phyloP scores from a whole-genome alignment of 768 basidiomycete genomes.

The Mycena belliarum region DNA sequence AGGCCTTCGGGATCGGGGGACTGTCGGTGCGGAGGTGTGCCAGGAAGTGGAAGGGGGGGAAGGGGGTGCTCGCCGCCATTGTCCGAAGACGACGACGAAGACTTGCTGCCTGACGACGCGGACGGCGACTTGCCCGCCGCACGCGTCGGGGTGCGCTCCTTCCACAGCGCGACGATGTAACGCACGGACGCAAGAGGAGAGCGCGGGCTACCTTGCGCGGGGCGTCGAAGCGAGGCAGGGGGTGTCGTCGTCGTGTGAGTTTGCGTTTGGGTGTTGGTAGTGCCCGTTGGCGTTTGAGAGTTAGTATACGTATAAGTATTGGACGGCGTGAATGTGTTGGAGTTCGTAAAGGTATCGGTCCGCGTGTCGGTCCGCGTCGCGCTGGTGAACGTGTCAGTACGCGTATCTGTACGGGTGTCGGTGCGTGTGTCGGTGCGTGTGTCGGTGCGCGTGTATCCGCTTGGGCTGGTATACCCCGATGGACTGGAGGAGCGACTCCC shows the following conservation, averaged over 20 bases:
- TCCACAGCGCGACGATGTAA: conserved; percentile 81
- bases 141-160: conserved; percentile 63
- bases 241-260: conserved; percentile 51
- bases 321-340: conserved; percentile 30
- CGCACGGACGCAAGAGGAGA: conserved; percentile 74
- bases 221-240: conserved; percentile 58
- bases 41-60: conserved; percentile 10
- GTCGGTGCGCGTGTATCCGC: conserved; percentile 33
- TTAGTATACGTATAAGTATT: conserved; percentile 32
- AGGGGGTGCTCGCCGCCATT: conserved; percentile 12
- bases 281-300: conserved; percentile 21
- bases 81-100: background rate
- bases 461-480: conserved; percentile 25
- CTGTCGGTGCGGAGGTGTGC: background rate
- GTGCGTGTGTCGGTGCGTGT: too few species aligned
- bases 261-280: conserved; percentile 27
- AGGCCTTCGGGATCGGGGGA: conserved; percentile 42
- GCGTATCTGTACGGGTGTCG: too few species aligned
- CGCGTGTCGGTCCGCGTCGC: conserved; percentile 23
- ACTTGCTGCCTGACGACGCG: conserved; percentile 27
- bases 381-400: too few species aligned
- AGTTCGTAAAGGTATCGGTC: conserved; percentile 27
- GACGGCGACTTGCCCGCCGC: conserved; percentile 36
- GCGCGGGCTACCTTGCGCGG: conserved; percentile 60
- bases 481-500: conserved; percentile 15